Evolutionary conservation across 2,329 filamentous ascomycete species (phyloP).

Genomic region (Fusarium abutilonis): DNA sequence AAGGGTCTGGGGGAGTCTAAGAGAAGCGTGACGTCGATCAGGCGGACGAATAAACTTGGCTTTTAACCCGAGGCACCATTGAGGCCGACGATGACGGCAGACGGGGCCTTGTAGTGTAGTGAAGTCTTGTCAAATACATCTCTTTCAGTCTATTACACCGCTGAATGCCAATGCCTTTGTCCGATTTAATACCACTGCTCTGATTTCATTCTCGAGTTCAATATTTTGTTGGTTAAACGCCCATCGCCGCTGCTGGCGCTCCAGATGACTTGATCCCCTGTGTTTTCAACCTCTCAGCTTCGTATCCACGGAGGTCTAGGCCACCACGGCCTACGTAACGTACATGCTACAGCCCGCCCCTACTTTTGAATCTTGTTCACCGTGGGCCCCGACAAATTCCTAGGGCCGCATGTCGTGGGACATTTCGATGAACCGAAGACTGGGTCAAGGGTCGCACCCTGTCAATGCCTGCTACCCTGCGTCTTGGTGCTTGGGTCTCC

Average conservation of each 20-base stretch:
- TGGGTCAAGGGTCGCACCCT: conserved; percentile 23
- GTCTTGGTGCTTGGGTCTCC: conserved; percentile 25
- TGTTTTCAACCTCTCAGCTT: neutral
- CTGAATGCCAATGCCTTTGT: conserved; percentile 24
- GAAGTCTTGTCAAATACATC: conserved; percentile 1
- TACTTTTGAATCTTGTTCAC: conserved; percentile 5
- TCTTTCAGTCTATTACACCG: conserved; percentile 26
- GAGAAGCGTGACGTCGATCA: conserved; percentile 41
- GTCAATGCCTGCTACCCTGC: conserved; percentile 31
- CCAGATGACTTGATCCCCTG: conserved; percentile 3
- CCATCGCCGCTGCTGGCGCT: conserved; percentile 36
- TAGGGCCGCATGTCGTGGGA: conserved; percentile 32
- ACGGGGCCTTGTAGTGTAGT: neutral
- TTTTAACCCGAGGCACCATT: conserved; percentile 34
- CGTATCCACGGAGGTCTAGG: conserved; percentile 27
- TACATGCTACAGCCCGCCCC: conserved; percentile 29
- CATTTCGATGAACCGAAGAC: conserved; percentile 23
- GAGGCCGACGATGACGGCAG: conserved; percentile 39
- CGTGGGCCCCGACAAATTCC: conserved; percentile 22
- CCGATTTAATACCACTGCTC: neutral
- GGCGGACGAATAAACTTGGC: conserved; percentile 31
- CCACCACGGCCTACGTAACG: conserved; percentile 31
- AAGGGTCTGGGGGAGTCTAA: conserved; percentile 10
- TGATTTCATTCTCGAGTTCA: neutral
- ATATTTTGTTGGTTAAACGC: conserved; percentile 13